Conservation (phyloP, 2,329 filamentous ascomycete species). For the Penicillium sp. region DNA sequence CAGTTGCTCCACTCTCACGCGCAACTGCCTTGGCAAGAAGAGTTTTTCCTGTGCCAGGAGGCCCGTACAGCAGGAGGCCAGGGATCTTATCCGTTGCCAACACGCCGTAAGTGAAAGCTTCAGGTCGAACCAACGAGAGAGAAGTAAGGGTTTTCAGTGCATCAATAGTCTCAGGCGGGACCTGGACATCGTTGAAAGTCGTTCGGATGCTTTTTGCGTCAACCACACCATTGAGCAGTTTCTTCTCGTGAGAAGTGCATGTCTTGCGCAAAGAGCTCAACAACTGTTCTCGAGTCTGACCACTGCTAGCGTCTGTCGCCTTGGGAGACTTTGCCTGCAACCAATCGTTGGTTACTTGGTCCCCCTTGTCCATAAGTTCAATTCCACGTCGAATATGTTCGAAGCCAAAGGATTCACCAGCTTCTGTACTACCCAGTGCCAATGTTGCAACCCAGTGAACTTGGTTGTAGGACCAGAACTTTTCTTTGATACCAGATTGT, state of each 20-base stretch:
- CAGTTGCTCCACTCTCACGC: slow-evolving; percentile 65
- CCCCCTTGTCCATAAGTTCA: slow-evolving; percentile 42
- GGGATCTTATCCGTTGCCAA: slow-evolving; percentile 88
- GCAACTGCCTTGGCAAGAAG: slow-evolving; percentile 65
- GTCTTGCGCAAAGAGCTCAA: slow-evolving; percentile 55
- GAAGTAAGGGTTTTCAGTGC: slow-evolving; percentile 87
- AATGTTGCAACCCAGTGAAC: slow-evolving; percentile 61
- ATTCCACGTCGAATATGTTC: slow-evolving; percentile 39
- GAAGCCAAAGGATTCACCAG: slow-evolving; percentile 42
- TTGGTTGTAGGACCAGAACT: slow-evolving; percentile 60
- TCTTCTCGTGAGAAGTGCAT: slow-evolving; percentile 77
- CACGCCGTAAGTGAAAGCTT: slow-evolving; percentile 95
- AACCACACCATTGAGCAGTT: slow-evolving; percentile 77
- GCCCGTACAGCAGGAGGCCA: slow-evolving; percentile 83
- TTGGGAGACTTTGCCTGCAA: slow-evolving; percentile 35
- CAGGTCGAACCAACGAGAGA: slow-evolving; percentile 79
- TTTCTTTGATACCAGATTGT: slow-evolving; percentile 48
- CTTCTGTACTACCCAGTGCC: slow-evolving; percentile 51
- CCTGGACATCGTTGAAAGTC: slow-evolving; percentile 85
- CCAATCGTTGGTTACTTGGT: slow-evolving; percentile 40
- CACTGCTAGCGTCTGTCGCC: slow-evolving; percentile 30
- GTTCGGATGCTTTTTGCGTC: slow-evolving; percentile 79
- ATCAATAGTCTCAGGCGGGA: slow-evolving; percentile 76
- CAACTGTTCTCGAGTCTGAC: slow-evolving; percentile 39
- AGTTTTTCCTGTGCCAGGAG: slow-evolving; percentile 71